phyloP scores from a whole-genome alignment of 345 rosid species.

The Syzygium oleosum region DNA sequence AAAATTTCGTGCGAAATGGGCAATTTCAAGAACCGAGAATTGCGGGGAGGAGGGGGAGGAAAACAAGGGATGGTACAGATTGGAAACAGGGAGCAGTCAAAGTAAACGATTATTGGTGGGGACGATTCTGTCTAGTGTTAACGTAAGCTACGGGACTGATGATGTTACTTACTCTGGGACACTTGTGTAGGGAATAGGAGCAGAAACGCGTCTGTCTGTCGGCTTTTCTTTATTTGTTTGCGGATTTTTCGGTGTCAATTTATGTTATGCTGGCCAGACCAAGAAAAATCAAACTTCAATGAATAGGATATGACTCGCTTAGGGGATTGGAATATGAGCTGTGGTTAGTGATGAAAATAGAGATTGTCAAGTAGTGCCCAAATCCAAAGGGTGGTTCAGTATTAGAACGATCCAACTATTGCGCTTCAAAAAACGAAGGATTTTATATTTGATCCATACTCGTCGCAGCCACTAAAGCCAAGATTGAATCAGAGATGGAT shows the following conservation, averaged over 20 bases:
- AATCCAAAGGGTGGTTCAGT: too few relatives aligned
- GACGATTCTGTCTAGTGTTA: too few relatives aligned
- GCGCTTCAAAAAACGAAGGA: too few relatives aligned
- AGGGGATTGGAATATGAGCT: background rate
- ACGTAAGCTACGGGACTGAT: too few relatives aligned
- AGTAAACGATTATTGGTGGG: too few relatives aligned
- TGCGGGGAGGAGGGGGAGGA: background rate
- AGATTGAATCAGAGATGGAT: too few relatives aligned
- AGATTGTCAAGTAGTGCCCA: too few relatives aligned
- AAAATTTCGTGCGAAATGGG: background rate
- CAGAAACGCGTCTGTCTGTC: fast-evolving
- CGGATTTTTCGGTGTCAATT: background rate
- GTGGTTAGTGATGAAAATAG: too few relatives aligned
- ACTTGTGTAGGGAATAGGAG: too few relatives aligned
- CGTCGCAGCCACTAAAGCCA: fast-evolving
- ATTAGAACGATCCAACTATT: too few relatives aligned
- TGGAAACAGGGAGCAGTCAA: background rate
- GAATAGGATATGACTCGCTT: background rate
- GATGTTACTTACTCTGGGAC: too few relatives aligned
- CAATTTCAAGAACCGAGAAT: background rate
- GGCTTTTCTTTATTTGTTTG: too few relatives aligned
- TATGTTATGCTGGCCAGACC: background rate
- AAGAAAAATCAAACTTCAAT: background rate
- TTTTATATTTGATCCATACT: background rate
- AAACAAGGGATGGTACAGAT: background rate